phyloP scores from a whole-genome alignment of 768 basidiomycete genomes.

The Ramaria rubella region DNA sequence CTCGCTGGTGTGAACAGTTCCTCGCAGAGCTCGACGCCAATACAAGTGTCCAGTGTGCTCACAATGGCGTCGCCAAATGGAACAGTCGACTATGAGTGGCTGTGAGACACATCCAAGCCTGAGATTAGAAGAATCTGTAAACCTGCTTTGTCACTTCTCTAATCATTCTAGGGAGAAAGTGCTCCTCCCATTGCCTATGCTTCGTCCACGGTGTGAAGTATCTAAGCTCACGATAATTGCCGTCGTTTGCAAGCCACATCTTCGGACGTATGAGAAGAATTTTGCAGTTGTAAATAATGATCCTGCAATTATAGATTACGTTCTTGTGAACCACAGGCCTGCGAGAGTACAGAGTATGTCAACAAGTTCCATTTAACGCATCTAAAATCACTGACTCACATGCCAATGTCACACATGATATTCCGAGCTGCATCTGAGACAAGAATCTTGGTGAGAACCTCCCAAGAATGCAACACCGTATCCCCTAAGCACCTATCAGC shows the following conservation, averaged over 20 bases:
- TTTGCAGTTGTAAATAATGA: conserved; percentile 79
- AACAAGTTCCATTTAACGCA: background rate
- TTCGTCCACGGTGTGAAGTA: conserved; percentile 96
- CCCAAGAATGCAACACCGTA: conserved; percentile 95
- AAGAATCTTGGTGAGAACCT: conserved; percentile 89
- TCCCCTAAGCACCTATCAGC: conserved; percentile 54
- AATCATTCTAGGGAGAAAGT: conserved; percentile 86
- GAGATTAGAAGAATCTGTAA: background rate
- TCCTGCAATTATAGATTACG: conserved; percentile 93
- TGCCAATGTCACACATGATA: conserved; percentile 96
- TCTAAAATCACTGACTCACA: conserved; percentile 46
- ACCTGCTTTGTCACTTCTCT: conserved; percentile 87
- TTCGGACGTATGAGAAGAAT: conserved; percentile 95
- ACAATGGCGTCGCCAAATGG: conserved; percentile 95
- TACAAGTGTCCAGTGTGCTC: conserved; percentile 90
- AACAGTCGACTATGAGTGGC: conserved; percentile 59
- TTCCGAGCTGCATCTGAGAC: conserved; percentile 67
- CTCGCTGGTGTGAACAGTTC: conserved; percentile 96
- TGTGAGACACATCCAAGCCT: background rate
- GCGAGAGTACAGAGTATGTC: background rate
- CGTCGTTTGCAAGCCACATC: conserved; percentile 99
- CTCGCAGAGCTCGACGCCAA: conserved; percentile 95
- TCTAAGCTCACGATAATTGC: conserved; percentile 83
- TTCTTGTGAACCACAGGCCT: conserved; percentile 99
- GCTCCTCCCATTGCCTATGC: conserved; percentile 84